Evolutionary conservation across 2,329 filamentous ascomycete species (phyloP), one percentile per base, ranked within the genome.

Genomic region (Phialocephala subalpina): DNA sequence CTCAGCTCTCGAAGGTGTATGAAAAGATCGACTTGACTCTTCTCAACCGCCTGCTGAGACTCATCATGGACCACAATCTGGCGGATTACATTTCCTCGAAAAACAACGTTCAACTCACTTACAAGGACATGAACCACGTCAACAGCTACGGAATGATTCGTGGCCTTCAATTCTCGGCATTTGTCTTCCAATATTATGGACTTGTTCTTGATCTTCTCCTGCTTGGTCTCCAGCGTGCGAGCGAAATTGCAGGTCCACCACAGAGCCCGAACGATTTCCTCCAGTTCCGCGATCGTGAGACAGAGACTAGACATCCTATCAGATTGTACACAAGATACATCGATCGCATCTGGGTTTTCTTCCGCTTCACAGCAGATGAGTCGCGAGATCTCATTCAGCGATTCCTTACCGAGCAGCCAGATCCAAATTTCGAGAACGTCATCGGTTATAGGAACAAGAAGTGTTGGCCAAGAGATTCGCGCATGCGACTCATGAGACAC

Each of bases 81-180:
- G 96, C 96, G 5, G 97, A 99, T 79, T 99, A 99, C 81, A 99
- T 99, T 76, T 97, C 95, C 0, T 94, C 95, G 42, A 99, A 99
- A 87, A 99, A 99, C 84, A 99, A 99, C 76, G 96, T 99, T 14
- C 95, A 97, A 78, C 87, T 99, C 69, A 97, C 97, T 69, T 99
- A 99, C 84, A 99, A 99, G 83, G 96, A 99, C 74, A 99, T 99
- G 96, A 98, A 97, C 77, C 96, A 99, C 76, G 96, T 97, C 77
- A 99, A 99, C 81, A 97, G 93, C 77, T 99, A 98, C 77, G 96
- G 96, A 73, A 92, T 99, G 91, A 97, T 99, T 74, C 93, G 96
- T 75, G 96, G 97, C 73, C 86, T 99, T 18, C 97, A 99, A 72
- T 99, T 99, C 81, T 97, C 96, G 1, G 96, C 93, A 0, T 99